Evolutionary conservation across 306 rosid genomes (phyloP).

Genomic region (Cajanus cajan): DNA sequence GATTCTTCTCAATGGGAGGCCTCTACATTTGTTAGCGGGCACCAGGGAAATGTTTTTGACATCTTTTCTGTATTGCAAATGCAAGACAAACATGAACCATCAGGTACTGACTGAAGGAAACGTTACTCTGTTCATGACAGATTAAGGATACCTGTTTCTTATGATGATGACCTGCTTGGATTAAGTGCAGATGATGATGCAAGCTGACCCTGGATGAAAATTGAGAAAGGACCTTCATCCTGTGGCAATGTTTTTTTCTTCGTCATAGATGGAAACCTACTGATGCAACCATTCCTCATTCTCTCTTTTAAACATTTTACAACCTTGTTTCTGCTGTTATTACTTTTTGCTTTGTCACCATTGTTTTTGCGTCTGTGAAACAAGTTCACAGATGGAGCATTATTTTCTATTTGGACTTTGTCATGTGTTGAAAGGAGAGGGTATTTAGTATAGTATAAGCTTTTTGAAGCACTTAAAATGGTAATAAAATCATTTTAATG

Average conservation of each 20-base stretch:
- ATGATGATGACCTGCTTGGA: slow-evolving; percentile 70
- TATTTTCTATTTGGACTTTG: slow-evolving; percentile 4
- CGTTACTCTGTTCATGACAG: slow-evolving; percentile 58
- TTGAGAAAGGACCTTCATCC: not conserved
- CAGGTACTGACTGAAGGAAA: slow-evolving; percentile 45
- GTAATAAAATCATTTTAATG: not conserved
- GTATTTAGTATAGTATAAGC: not conserved
- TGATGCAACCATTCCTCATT: not conserved
- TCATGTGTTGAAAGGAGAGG: not conserved
- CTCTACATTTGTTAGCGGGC: not conserved
- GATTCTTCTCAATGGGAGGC: slow-evolving; percentile 30
- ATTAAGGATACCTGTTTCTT: slow-evolving; percentile 71
- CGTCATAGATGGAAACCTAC: not conserved
- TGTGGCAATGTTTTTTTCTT: not conserved
- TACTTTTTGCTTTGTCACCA: not conserved
- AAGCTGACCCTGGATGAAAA: not conserved
- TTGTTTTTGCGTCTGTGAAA: slow-evolving; percentile 5
- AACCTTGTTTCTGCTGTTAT: not conserved
- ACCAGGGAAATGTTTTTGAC: slow-evolving; percentile 20
- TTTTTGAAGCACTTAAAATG: not conserved
- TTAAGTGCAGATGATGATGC: not conserved
- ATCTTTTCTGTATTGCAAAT: not conserved
- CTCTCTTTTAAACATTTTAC: not conserved
- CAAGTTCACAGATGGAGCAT: slow-evolving; percentile 3
- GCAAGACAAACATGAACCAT: slow-evolving; percentile 42